These are phyloP conservation scores for Corinectria fuckeliana DNA, from an alignment of 2,329 filamentous ascomycete species.

Conservation along the genomic window DNA sequence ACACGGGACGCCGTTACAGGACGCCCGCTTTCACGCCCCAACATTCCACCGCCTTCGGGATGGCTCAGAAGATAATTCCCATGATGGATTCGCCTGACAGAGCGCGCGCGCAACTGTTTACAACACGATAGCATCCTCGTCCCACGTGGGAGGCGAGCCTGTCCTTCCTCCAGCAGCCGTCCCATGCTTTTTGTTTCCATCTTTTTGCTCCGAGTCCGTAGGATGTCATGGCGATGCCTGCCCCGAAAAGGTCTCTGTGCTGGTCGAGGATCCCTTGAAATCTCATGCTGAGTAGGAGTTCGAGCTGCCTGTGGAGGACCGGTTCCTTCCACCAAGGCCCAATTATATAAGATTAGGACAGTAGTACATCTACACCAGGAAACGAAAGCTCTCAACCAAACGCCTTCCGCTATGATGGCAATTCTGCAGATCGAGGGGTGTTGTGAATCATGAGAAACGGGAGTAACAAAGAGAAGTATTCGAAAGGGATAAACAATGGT, in stretches of 20 bases:
- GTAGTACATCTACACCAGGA: slow-evolving; percentile 58
- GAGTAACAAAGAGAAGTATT: slow-evolving; percentile 42
- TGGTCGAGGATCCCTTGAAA: slow-evolving; percentile 27
- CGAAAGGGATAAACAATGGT: slow-evolving; percentile 40
- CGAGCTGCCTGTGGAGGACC: slow-evolving; percentile 31
- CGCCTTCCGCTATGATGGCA: slow-evolving; percentile 62
- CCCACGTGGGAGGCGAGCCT: slow-evolving; percentile 32
- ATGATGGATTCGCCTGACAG: slow-evolving; percentile 18
- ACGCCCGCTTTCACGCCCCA: slow-evolving; percentile 18
- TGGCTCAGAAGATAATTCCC: slow-evolving; percentile 18
- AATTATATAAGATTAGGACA: slow-evolving; percentile 60
- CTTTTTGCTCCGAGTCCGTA: slow-evolving; percentile 43
- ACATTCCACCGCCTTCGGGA: slow-evolving; percentile 18
- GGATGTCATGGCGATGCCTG: slow-evolving; percentile 41
- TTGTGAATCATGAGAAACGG: slow-evolving; percentile 39
- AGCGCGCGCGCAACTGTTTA: slow-evolving; percentile 23
- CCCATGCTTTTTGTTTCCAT: slow-evolving; percentile 37
- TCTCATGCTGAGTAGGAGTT: slow-evolving; percentile 32
- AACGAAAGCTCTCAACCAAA: slow-evolving; percentile 57
- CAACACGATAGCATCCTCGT: slow-evolving; percentile 19
- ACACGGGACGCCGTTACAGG: slow-evolving; percentile 20
- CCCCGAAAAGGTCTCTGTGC: slow-evolving; percentile 31
- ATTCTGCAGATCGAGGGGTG: slow-evolving; percentile 46
- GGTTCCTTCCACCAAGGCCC: slow-evolving; percentile 33
- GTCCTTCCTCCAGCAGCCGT: slow-evolving; percentile 30